A percentile compares a stretch with the other conserved stretches of the same genome.
These are phyloP conservation scores for Bruguiera parviflora DNA, from an alignment of 345 rosid genomes.

Conservation along the genomic window DNA sequence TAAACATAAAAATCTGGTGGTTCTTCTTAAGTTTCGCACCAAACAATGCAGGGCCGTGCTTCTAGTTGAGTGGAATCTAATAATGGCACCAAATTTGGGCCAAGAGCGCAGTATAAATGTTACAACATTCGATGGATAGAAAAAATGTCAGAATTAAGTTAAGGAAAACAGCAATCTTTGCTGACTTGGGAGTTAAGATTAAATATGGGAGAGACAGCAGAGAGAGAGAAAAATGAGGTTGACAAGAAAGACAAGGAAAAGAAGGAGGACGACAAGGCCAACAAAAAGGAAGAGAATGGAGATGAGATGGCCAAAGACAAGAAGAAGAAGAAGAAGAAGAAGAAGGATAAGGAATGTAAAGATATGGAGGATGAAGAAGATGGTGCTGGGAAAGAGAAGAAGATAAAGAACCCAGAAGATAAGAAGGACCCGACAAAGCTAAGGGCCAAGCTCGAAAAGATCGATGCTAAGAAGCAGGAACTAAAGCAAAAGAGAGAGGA, in stretches of 20 bases:
- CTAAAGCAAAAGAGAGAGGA: constrained; percentile 53
- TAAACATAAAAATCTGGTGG: constrained; percentile 14
- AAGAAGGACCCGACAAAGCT: constrained; percentile 61
- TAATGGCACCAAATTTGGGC: constrained; percentile 1
- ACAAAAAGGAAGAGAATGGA: constrained; percentile 7
- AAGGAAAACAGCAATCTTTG: not conserved
- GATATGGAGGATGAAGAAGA: constrained; percentile 42
- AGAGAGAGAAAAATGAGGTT: constrained; percentile 26
- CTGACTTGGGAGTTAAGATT: not conserved
- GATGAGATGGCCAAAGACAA: constrained; percentile 16
- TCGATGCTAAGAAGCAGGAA: constrained; percentile 60
- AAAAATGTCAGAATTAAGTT: no score
- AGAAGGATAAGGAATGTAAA: constrained; percentile 26
- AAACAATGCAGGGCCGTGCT: not conserved
- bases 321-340: constrained; percentile 40
- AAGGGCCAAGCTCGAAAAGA: constrained; percentile 54
- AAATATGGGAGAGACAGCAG: constrained; percentile 37
- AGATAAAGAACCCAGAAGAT: constrained; percentile 65
- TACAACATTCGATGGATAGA: not conserved
- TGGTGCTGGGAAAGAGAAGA: constrained; percentile 39
- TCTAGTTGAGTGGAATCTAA: not conserved
- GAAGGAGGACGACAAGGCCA: constrained; percentile 26
- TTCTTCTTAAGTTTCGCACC: constrained; percentile 19
- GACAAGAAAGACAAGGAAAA: constrained; percentile 29
- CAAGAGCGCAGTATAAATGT: not conserved